Percentiles rank a stretch among this genome's conserved stretches.
Evolutionary conservation across 1,284 basidiomycete species (phyloP).

Genomic region (Melampsora larici-populina): DNA sequence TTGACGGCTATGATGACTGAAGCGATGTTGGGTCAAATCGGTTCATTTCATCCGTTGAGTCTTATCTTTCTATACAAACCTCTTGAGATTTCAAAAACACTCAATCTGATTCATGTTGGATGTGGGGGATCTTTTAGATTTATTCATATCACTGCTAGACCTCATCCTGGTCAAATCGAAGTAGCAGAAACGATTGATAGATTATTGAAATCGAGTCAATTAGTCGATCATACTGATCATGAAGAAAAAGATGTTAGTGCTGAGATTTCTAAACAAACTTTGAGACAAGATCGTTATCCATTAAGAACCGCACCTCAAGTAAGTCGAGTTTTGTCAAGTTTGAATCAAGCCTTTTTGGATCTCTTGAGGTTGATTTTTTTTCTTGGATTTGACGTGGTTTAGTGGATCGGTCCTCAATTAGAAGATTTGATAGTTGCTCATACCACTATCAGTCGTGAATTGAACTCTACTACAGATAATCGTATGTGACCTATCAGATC

Average conservation of each 20-base stretch:
- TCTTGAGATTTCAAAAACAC: neutral
- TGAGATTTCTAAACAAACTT: constrained; percentile 62
- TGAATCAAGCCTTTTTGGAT: neutral
- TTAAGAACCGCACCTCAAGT: constrained; percentile 70
- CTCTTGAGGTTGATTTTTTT: neutral
- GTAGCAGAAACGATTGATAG: constrained; percentile 67
- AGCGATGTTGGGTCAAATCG: constrained; percentile 69
- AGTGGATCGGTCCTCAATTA: constrained; percentile 76
- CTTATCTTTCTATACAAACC: too few species aligned
- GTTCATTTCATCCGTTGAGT: constrained; percentile 64
- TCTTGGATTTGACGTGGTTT: neutral
- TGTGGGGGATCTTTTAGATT: constrained; percentile 58
- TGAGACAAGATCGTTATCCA: constrained; percentile 74
- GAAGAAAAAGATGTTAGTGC: constrained; percentile 63
- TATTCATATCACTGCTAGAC: constrained; percentile 71
- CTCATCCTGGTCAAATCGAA: constrained; percentile 80
- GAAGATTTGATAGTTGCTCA: constrained; percentile 71
- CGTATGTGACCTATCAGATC: constrained; percentile 56
- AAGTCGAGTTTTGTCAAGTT: neutral
- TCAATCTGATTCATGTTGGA: neutral
- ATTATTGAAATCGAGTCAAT: constrained; percentile 67
- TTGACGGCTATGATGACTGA: constrained; percentile 83
- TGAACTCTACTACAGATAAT: constrained; percentile 67
- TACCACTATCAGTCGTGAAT: constrained; percentile 67
- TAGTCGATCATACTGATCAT: constrained; percentile 64